phyloP scores from a whole-genome alignment of 139 green algal species.

The Ulvella scutata region DNA sequence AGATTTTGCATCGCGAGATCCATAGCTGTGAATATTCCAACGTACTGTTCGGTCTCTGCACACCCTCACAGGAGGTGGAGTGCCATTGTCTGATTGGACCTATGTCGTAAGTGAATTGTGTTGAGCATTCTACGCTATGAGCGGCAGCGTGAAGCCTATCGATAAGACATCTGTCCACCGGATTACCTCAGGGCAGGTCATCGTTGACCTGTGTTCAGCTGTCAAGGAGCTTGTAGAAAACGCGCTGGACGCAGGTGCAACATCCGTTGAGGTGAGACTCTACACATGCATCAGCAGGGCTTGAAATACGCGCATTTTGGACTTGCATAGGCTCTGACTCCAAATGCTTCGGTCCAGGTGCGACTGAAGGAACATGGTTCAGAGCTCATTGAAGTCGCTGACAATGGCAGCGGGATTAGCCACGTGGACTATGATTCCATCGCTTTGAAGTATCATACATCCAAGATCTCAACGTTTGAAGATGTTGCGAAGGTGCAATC shows the following conservation, averaged over 20 bases:
- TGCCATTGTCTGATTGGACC: too few relatives aligned
- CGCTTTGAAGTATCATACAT: conserved; percentile 90
- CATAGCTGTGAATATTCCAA: too few relatives aligned
- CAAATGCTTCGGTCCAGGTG: conserved; percentile 31
- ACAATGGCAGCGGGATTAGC: conserved; percentile 78
- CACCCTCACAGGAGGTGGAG: too few relatives aligned
- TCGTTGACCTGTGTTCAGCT: conserved; percentile 70
- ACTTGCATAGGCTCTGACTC: not conserved
- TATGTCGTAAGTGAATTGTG: too few relatives aligned
- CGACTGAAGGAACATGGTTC: conserved; percentile 71
- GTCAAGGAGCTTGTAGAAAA: conserved; percentile 97
- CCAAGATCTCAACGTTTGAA: conserved; percentile 68
- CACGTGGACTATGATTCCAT: conserved; percentile 51
- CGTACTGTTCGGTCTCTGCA: too few relatives aligned
- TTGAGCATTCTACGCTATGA: too few relatives aligned
- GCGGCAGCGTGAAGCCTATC: too few relatives aligned
- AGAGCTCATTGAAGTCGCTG: conserved; percentile 81
- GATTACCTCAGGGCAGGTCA: conserved; percentile 83
- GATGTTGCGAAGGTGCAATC: conserved; percentile 53
- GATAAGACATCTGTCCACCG: conserved; percentile 39
- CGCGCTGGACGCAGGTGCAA: conserved; percentile 82
- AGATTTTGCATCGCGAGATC: too few relatives aligned
- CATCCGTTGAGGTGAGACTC: conserved; percentile 60
- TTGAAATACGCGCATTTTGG: too few relatives aligned
- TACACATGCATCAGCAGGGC: not conserved